Evolutionary conservation across 2,329 filamentous ascomycete species (phyloP).

Genomic region (Bipolaris bicolor): DNA sequence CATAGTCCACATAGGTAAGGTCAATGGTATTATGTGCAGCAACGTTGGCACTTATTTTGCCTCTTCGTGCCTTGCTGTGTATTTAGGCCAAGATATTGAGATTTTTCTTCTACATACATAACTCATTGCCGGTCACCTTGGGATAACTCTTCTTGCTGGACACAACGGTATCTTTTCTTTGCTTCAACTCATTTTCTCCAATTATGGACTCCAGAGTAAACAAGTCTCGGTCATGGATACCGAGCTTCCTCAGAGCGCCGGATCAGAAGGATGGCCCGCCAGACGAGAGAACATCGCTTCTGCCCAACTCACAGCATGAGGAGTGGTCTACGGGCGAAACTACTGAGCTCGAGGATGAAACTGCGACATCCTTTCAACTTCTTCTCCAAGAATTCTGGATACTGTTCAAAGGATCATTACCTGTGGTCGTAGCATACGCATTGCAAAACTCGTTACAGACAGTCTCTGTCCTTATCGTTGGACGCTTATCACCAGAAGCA

Average conservation of each 20-base stretch:
- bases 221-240: constrained; percentile 38
- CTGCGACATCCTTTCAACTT: constrained; percentile 44
- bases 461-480: constrained; percentile 79
- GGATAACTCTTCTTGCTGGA: not conserved
- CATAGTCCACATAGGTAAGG: constrained; percentile 14
- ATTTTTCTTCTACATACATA: constrained; percentile 2
- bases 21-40: constrained; percentile 13
- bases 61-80: constrained; percentile 6
- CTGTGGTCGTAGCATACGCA: constrained; percentile 83
- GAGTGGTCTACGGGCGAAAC: constrained; percentile 46
- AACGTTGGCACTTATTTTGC: constrained; percentile 18
- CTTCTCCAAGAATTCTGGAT: constrained; percentile 68
- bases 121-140: not conserved
- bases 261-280: constrained; percentile 34
- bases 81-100: not conserved
- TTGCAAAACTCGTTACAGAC: constrained; percentile 88
- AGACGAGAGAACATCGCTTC: constrained; percentile 52
- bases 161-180: not conserved
- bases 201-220: constrained; percentile 33
- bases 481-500: constrained; percentile 77
- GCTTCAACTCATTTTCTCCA: not conserved
- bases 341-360: constrained; percentile 48
- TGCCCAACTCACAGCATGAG: constrained; percentile 49
- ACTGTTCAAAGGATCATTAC: constrained; percentile 71
- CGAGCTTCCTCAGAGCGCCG: constrained; percentile 32